Conservation (phyloP, 352 stramenopile genomes). For the Phytophthora melonis region DNA sequence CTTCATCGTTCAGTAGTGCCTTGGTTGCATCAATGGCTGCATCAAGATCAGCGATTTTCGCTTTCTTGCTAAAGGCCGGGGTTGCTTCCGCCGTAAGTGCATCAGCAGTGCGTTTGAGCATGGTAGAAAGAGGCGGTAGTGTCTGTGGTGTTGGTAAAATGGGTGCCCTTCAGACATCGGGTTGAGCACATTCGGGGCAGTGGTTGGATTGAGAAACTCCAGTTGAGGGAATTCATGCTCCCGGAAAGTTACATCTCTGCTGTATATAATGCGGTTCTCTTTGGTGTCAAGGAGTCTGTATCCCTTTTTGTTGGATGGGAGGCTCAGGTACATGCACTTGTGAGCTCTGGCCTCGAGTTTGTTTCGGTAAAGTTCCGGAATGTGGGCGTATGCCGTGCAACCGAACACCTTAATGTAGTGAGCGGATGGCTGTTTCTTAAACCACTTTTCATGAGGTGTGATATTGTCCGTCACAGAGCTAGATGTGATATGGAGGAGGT, state of each 20-base stretch:
- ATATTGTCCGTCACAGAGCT: too few species aligned
- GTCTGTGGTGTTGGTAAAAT: neutral
- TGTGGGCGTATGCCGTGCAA: slow-evolving; percentile 20
- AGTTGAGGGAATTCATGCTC: slow-evolving; percentile 11
- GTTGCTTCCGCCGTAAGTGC: neutral
- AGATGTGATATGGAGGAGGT: too few species aligned
- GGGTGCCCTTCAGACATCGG: neutral
- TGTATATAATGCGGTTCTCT: slow-evolving; percentile 27
- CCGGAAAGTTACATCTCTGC: slow-evolving; percentile 10
- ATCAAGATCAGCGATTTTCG: neutral
- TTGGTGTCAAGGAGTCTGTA: slow-evolving; percentile 17
- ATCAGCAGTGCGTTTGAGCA: neutral
- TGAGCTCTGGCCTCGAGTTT: slow-evolving; percentile 9
- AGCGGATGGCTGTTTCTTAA: slow-evolving; percentile 14
- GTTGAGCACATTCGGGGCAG: neutral
- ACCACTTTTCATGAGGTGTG: too few species aligned
- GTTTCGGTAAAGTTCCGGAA: slow-evolving; percentile 11
- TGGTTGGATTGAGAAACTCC: neutral
- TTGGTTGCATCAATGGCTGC: neutral
- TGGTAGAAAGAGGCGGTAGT: neutral
- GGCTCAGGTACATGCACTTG: slow-evolving; percentile 20
- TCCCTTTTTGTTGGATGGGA: slow-evolving; percentile 26
- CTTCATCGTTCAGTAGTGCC: neutral
- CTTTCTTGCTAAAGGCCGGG: neutral
- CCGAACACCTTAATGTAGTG: slow-evolving; percentile 24